Base-by-base conservation (phyloP, 768 basidiomycete genomes). In the Galerina marginata region DNA sequence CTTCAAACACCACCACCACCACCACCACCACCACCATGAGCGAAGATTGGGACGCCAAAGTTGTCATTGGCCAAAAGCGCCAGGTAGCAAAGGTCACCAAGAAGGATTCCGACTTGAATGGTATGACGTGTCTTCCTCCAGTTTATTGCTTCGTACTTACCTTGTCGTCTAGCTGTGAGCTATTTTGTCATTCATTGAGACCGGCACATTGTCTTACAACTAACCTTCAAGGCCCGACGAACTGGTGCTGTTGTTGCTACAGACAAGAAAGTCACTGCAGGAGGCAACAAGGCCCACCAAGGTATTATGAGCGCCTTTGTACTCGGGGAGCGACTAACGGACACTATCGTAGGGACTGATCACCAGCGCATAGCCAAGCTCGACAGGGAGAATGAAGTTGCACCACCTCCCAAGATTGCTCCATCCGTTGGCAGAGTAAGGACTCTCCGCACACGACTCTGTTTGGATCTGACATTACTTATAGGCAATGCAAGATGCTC, bases 371-470 rank as follows among this genome's bases (percentile, higher is more conserved):
- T 96, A 71, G 95, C 92, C 25, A 96, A 96, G 71, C 88, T 98
- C 44, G 95, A 96, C 75, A 87, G 93, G 45, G 94, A 97, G 67
- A 96, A 98, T 73, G 95, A 96, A 70, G 95, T 96, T 23, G 93
- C 95, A 9, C 95, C 95, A 6, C 96, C 96, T 48, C 66, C 90
- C 54, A 96, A 94, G 77, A 78, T 98, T 64, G 72, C 81, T 2
- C 81, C 87, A 9, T 81, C 80, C 23, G 92, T 92, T 62, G 91
- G 92, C 64, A 88, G 87, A 74, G 92, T 90, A 70, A 25, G 64
- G 40, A 45, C 10, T 53, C 33, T 25, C 20, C 44, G 14, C n/a
- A n/a, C 10, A 26, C 11, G 20, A 14, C 38, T n/a, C 42, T 15
- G 20, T 52, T 40, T 43, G 47, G 15, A 20, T 48, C 38, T 9